Percentiles rank a stretch among this genome's conserved stretches.
phyloP scores from a whole-genome alignment of 805 yeast species.

The Cyberlindnera japonica region DNA sequence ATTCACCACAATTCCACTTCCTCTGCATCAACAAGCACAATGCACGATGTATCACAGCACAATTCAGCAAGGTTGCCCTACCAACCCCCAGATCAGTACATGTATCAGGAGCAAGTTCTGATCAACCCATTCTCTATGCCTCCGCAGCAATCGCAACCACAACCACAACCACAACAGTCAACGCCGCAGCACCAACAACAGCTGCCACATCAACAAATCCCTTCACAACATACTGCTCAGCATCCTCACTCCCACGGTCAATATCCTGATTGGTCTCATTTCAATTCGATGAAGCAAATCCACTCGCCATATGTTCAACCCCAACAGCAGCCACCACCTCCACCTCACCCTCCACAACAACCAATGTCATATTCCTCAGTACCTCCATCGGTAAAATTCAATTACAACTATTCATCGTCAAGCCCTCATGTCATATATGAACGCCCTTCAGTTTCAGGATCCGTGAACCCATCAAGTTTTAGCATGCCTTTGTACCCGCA shows the following conservation, averaged over 20 bases:
- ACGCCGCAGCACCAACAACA: not conserved
- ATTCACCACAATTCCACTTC: constrained; percentile 1
- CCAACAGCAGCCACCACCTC: constrained; percentile 6
- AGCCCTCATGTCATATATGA: constrained; percentile 1
- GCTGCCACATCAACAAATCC: not conserved
- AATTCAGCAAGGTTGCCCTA: not conserved
- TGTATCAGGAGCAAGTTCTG: constrained; percentile 5
- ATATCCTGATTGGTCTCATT: constrained; percentile 5
- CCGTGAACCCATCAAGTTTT: not conserved
- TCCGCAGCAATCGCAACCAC: constrained; percentile 4
- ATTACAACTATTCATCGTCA: not conserved
- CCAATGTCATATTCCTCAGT: not conserved
- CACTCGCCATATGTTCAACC: constrained; percentile 4
- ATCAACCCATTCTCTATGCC: constrained; percentile 1
- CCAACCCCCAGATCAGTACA: not conserved
- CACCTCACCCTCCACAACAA: not conserved
- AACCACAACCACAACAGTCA: constrained; percentile 8
- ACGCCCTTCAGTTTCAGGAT: constrained; percentile 1
- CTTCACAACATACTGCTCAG: not conserved
- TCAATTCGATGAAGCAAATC: not conserved
- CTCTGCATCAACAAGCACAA: constrained; percentile 1
- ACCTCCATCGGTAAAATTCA: not conserved
- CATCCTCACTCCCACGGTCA: not conserved
- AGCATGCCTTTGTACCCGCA: not conserved
- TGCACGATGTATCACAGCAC: not conserved